Evolutionary conservation across 805 yeast species (phyloP), one percentile per base, ranked within the genome.

Genomic region (Pichia gijzeniarum): DNA sequence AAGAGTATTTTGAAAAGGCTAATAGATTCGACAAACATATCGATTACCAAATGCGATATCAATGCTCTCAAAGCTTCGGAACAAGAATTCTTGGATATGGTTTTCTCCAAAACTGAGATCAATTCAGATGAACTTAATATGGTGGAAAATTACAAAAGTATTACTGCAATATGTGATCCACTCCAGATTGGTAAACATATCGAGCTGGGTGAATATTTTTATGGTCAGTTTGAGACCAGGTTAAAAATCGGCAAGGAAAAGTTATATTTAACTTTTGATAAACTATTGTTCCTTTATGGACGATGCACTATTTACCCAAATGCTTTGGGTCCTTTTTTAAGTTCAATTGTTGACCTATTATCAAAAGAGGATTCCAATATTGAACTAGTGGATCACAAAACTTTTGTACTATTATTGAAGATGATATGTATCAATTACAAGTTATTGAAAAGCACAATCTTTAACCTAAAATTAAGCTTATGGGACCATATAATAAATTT

Each of bases 1-100:
- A 58, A 53, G 39, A 63, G 60, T 43, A 64, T 64, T 14, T 37
- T 62, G 35, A 57, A 53, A 41, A 53, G 65, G 32, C 51, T 63
- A 19, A 53, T 57, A 0, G 56, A 53, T 38, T 52, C 63, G 2
- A 62, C 66, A 0, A 49, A 53, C 8, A 47, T 59, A 7, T 34
- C 17, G 18, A 40, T 59, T 8, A 47, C 38, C 19, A 48, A 45
- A 19, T 44, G 40, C 14, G 54, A 55, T 17, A 27, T 43, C 7
- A 41, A 43, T 1, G 9, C 18, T 9, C 20, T 43, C 8, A 51
- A 48, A 30, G 27, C n/a, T 4, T 7, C 33, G 3, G 18, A 27
- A n/a, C 5, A 5, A 14, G 19, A 28, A 1, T 30, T 30, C 12
- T 7, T 30, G 14, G 10, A 39, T 5, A n/a, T 16, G 12, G 4